Base-by-base conservation (phyloP, 2,329 filamentous ascomycete species). In the Colletotrichum endophyticum region DNA sequence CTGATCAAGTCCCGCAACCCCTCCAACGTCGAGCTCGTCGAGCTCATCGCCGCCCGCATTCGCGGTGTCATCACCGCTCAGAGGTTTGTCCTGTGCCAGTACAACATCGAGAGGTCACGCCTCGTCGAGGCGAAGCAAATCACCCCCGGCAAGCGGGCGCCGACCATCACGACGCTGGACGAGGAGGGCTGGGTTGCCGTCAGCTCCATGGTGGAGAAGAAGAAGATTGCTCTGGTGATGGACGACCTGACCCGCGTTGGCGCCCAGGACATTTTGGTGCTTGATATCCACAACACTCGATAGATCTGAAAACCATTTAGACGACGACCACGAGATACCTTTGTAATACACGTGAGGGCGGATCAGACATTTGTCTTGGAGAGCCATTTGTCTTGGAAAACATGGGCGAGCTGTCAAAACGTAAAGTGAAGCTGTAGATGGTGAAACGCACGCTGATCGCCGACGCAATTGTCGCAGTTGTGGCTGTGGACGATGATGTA, bases 141-240 rank as follows among this genome's bases (percentile, higher is more conserved):
- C 83, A 98, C 97, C 0, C 97, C 97, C 0, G 97, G 97, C 78
- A 98, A 97, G 88, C 94, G 97, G 67, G 96, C 97, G 3, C 95
- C 97, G 4, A 99, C 96, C 3, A 91, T 99, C 80, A 98, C 95
- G n/a, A 89, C 94, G 19, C 89, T 99, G 5, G 96, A 98, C 80
- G 94, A 95, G 82, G 92, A 95, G 72, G 95, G 93, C 70, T 99
- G 96, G 96, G 95, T 98, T 44, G 96, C 96, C n/a, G 94, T 99
- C 78, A 95, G 93, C 83, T 93, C 93, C 66, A 99, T 99, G 96
- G 96, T 98, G 8, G 93, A 95, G 88, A 95, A 95, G 88, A 96
- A 95, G 88, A 91, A 91, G 81, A 94, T 98, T 82, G 96, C 96
- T 3, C 88, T 92, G 8, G 95, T 94, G 49, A 98, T 98, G 96